Evolutionary conservation across 2,329 filamentous ascomycete species (phyloP).

Genomic region (Aspergillus fumigatus): DNA sequence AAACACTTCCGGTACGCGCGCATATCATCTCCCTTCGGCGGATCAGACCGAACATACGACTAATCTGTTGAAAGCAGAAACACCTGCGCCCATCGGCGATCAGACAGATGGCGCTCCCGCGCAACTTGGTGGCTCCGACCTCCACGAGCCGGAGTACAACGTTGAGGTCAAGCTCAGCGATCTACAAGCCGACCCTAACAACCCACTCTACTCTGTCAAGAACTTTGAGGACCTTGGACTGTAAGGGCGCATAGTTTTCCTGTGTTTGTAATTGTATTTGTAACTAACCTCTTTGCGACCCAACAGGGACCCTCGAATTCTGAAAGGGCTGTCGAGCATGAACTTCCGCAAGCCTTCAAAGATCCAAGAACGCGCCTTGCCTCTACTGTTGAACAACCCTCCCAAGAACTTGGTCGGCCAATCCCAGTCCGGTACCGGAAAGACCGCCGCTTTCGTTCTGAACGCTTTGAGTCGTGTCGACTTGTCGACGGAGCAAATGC

Average conservation of each 20-base stretch:
- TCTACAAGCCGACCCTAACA: conserved; percentile 78
- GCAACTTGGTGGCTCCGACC: conserved; percentile 44
- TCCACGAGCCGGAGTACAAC: conserved; percentile 72
- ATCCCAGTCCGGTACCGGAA: conserved; percentile 98
- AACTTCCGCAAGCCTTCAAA: conserved; percentile 95
- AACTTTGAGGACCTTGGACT: conserved; percentile 82
- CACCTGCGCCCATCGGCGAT: conserved; percentile 10
- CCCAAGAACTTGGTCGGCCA: conserved; percentile 93
- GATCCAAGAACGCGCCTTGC: conserved; percentile 92
- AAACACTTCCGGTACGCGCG: conserved; percentile 27
- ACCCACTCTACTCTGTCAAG: conserved; percentile 79
- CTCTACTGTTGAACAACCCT: conserved; percentile 81
- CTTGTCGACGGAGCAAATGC: conserved; percentile 56
- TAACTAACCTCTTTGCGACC: conserved; percentile 9
- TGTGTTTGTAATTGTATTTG: neutral
- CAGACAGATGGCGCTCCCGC: conserved; percentile 41
- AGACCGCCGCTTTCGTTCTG: conserved; percentile 93
- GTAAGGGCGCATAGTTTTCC: conserved; percentile 48
- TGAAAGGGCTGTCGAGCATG: conserved; percentile 73
- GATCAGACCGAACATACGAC: conserved; percentile 6
- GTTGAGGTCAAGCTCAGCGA: conserved; percentile 92
- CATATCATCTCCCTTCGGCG: conserved; percentile 13
- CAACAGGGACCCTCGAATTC: conserved; percentile 56
- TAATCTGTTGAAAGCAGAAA: conserved; percentile 17
- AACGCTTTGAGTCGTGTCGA: conserved; percentile 87